Base-by-base conservation (phyloP, 148 eudicot species). In the Silene conica region DNA sequence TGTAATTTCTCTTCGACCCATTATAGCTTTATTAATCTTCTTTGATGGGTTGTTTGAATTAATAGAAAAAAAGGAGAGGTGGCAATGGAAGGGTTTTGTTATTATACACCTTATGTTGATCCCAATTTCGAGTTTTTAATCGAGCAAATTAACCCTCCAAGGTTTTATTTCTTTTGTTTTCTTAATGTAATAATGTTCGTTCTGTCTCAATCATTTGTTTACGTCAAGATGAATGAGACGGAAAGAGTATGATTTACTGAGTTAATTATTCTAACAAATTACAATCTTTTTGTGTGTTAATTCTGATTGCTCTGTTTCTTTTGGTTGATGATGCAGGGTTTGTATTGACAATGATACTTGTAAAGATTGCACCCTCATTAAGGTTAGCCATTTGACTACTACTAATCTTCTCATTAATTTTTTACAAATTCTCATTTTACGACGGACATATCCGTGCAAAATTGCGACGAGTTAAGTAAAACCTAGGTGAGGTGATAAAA, bases 121-220 rank as follows among this genome's bases (percentile, higher is more conserved):
- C 88, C 92, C 6, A 87, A 87, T 46, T 81, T 88, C 66, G 91
- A 92, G 50, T 74, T 81, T 8, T 84, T 89, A 50, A 80, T 89
- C 21, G 95, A 89, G 63, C 84, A 85, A 67, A 86, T 92, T 15
- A 79, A 92, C 58, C 97, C 95, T 72, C 95, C 97, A 23, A 92
- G 97, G 97, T 92, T 75, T n/a, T 5, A 26, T 26, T 26, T 26
- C 2, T 52, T 2, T 62, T 66, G 20, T 63, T 13, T 68, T 14
- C 0, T 0, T 31, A 0, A 2, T 34, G 10, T 16, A 4, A 21
- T 25, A n/a, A n/a, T 48, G 1, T 46, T 5, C 28, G n/a, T 4
- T 16, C 9, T 38, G 38, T 67, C n/a, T 67, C 14, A 10, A 9
- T 48, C 15, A 3, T 13, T 25, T 20, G 5, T 76, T 26, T 26